These are phyloP conservation scores for Aureobasidium namibiae DNA, from an alignment of 2,329 filamentous ascomycete species.

Conservation along the genomic window DNA sequence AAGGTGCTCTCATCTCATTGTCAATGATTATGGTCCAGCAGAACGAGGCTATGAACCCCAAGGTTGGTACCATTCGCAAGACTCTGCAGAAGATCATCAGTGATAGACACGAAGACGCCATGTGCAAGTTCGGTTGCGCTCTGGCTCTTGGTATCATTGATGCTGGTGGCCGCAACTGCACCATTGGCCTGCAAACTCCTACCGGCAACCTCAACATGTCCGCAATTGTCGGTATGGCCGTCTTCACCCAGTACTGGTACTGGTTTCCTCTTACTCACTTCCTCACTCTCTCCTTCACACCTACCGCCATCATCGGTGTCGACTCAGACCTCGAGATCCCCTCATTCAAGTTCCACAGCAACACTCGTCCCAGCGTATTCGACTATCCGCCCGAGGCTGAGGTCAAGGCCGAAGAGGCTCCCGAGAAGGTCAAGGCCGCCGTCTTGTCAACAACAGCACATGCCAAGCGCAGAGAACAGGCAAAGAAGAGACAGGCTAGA, in stretches of 20 bases:
- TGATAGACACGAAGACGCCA: slow-evolving; percentile 95
- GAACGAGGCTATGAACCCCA: slow-evolving; percentile 97
- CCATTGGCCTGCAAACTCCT: slow-evolving; percentile 93
- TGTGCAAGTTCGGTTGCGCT: slow-evolving; percentile 97
- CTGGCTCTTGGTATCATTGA: slow-evolving; percentile 95
- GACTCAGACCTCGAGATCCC: slow-evolving; percentile 91
- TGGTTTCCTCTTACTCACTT: slow-evolving; percentile 99
- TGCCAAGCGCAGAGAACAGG: slow-evolving; percentile 87
- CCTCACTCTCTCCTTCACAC: slow-evolving; percentile 90
- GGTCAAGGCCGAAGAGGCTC: slow-evolving; percentile 87
- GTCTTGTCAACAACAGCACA: slow-evolving; percentile 95
- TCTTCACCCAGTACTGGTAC: slow-evolving; percentile 99
- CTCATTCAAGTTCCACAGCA: slow-evolving; percentile 90
- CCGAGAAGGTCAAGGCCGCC: slow-evolving; percentile 88
- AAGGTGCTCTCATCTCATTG: slow-evolving; percentile 87
- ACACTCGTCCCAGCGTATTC: slow-evolving; percentile 88
- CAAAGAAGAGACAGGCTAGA: slow-evolving; percentile 83
- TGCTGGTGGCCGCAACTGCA: slow-evolving; percentile 95
- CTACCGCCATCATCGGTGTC: slow-evolving; percentile 88
- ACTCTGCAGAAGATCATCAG: slow-evolving; percentile 88
- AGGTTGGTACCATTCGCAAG: slow-evolving; percentile 84
- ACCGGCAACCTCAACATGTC: slow-evolving; percentile 98
- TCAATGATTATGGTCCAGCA: slow-evolving; percentile 99
- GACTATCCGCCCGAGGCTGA: slow-evolving; percentile 97
- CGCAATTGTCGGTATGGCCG: slow-evolving; percentile 92